Conservation (phyloP, 2,329 filamentous ascomycete species). For the Apiospora marii region DNA sequence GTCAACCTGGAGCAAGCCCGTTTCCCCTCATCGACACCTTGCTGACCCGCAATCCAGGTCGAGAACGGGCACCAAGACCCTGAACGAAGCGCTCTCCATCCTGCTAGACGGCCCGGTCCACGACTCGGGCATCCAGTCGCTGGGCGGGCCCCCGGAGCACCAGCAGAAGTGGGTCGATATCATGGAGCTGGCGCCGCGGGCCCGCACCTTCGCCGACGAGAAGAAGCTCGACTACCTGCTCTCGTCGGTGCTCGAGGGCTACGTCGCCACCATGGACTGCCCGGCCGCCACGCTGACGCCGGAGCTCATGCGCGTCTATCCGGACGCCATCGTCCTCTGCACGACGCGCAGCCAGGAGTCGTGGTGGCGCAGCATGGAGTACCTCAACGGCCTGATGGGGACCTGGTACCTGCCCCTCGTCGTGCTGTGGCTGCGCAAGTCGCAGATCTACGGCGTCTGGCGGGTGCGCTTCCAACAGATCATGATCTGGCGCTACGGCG, state of each 20-base stretch:
- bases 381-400: constrained; percentile 43
- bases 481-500: constrained; percentile 52
- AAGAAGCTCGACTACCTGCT: constrained; percentile 46
- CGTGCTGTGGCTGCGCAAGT: constrained; percentile 44
- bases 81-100: constrained; percentile 47
- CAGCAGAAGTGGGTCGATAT: constrained; percentile 44
- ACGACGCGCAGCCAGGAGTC: constrained; percentile 48
- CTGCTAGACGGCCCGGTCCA: constrained; percentile 46
- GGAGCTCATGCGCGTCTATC: constrained; percentile 57
- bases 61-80: constrained; percentile 47
- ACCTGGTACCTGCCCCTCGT: constrained; percentile 45
- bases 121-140: constrained; percentile 45
- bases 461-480: constrained; percentile 56
- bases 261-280: constrained; percentile 51
- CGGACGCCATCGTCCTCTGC: constrained; percentile 56
- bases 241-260: constrained; percentile 39
- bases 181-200: constrained; percentile 43
- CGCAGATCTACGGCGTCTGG: constrained; percentile 43
- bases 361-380: constrained; percentile 48
- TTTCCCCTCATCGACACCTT: constrained; percentile 14
- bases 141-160: constrained; percentile 46
- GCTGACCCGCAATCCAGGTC: constrained; percentile 36
- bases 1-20: background rate
- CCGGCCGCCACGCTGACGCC: constrained; percentile 47
- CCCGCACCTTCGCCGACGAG: constrained; percentile 39